phyloP scores from a whole-genome alignment of 78 protist species.

The Polysphondylium violaceum region DNA sequence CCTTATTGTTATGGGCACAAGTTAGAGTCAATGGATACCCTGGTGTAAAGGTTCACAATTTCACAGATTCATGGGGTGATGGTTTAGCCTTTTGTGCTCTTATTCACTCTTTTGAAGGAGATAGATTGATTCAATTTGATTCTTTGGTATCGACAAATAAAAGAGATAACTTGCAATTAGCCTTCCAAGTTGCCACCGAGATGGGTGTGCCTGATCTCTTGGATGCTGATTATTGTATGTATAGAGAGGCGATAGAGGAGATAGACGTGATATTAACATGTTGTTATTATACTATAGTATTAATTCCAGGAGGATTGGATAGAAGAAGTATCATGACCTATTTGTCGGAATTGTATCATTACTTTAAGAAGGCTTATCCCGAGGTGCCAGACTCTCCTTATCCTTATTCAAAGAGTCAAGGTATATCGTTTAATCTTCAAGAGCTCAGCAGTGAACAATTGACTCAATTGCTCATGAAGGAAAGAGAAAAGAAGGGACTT shows the following conservation, averaged over 20 bases:
- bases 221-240: conserved; percentile 62
- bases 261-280: not conserved
- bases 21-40: conserved; percentile 68
- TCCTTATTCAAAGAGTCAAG: conserved; percentile 43
- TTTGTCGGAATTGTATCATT: conserved; percentile 70
- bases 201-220: conserved; percentile 76
- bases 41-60: conserved; percentile 60
- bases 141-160: conserved; percentile 12
- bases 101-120: conserved; percentile 77
- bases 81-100: conserved; percentile 78
- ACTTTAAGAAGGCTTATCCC: conserved; percentile 67
- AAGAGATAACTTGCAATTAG: conserved; percentile 53
- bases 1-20: conserved; percentile 75
- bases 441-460: conserved; percentile 67
- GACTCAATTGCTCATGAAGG: conserved; percentile 57
- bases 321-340: conserved; percentile 74
- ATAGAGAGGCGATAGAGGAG: not conserved
- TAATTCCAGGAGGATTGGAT: conserved; percentile 72
- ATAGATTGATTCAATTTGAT: conserved; percentile 50
- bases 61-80: conserved; percentile 77
- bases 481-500: conserved; percentile 73
- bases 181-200: conserved; percentile 22
- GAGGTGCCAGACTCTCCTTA: conserved; percentile 52
- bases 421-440: conserved; percentile 48
- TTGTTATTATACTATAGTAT: not conserved